Evolutionary conservation across 495 filamentous ascomycete genomes (phyloP), one percentile per base, ranked within the genome.

Genomic region (Lasiosphaeria hispida): DNA sequence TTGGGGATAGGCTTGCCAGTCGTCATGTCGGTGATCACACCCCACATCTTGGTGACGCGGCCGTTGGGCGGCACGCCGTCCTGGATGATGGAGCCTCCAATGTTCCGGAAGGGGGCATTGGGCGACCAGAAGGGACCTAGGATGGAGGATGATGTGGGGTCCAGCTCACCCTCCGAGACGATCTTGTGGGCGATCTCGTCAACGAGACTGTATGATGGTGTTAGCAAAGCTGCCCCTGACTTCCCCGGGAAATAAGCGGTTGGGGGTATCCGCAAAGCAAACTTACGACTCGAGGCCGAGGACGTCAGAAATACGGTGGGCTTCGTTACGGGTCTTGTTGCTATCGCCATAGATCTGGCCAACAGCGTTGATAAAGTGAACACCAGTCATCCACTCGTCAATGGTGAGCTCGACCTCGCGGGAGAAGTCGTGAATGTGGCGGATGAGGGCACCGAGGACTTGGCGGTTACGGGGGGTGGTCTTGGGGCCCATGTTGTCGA

Each of bases 71-170:
- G 77, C 19, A 85, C 80, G 60, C 80, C 71, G 73, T 88, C 73
- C 66, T 89, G 83, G 68, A 91, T 87, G 74, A 89, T 87, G 69
- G 71, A 79, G 63, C 80, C 85, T 62, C 88, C 89, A 61, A 85
- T 80, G 44, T 82, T 75, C 19, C 87, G 86, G 82, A 89, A 89
- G 36, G 89, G 88, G 8, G 88, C 88, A 69, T 90, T 85, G 72
- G 89, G 88, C 8, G 85, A 89, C 88, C 87, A 93, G 84, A 93
- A 93, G 69, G 89, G 89, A 37, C 89, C 89, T 37, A 94, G 85
- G 68, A 94, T 94, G 49, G 89, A 85, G 61, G 87, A 88, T 36
- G 88, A 91, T 54, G 90, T 94, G 47, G 90, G 87, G 64, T 85
- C 81, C 55, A 83, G 64, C 53, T 85, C 83, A 53, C 82, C 76